phyloP scores from a whole-genome alignment of 306 rosid species.

The Betula pendula region DNA sequence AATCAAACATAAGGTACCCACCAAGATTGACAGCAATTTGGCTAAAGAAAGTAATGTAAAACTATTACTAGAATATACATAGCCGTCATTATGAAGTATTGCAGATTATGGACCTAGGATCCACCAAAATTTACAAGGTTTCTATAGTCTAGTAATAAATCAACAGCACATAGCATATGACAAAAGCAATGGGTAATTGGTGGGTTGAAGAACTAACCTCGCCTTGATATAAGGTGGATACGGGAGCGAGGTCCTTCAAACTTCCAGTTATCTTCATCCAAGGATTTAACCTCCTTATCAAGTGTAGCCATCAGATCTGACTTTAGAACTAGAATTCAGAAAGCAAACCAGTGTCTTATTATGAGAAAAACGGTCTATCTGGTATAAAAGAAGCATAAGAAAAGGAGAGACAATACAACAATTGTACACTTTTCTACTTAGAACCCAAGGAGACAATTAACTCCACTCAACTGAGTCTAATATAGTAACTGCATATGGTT shows the following conservation, averaged over 20 bases:
- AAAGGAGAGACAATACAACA: not conserved
- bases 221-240: constrained; percentile 66
- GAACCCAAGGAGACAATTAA: not conserved
- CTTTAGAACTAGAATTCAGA: constrained; percentile 56
- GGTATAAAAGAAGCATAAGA: not conserved
- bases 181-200: constrained; percentile 12
- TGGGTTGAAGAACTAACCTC: constrained; percentile 39
- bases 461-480: not conserved
- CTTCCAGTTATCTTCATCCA: constrained; percentile 92
- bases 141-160: not conserved
- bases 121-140: constrained; percentile 9
- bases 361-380: not conserved
- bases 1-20: not conserved
- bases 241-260: constrained; percentile 95
- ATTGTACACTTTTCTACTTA: not conserved
- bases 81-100: not conserved
- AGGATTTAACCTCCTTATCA: constrained; percentile 77
- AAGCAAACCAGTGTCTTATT: not conserved
- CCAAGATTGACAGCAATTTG: not conserved
- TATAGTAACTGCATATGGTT: not conserved
- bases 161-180: constrained; percentile 2
- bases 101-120: constrained; percentile 5
- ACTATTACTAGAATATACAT: not conserved
- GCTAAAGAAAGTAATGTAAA: not conserved
- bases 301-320: constrained; percentile 79